phyloP scores from a whole-genome alignment of 2,329 filamentous ascomycete genomes.

The Tympanopsis confertula region DNA sequence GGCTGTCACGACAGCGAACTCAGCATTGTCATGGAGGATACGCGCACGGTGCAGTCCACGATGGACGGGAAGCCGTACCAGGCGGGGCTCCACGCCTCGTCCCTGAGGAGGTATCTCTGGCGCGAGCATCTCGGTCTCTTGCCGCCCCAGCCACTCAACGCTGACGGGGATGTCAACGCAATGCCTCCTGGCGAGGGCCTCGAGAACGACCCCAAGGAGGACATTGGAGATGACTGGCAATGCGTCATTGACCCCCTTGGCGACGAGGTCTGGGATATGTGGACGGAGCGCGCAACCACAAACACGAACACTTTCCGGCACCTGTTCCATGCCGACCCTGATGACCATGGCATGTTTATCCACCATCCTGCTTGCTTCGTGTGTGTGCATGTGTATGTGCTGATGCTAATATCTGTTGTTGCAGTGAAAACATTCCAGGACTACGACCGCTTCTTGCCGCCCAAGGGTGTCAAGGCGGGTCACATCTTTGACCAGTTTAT shows the following conservation, averaged over 20 bases:
- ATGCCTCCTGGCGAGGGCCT: slow-evolving; percentile 54
- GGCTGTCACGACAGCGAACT: slow-evolving; percentile 87
- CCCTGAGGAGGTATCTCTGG: slow-evolving; percentile 73
- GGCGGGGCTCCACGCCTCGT: slow-evolving; percentile 72
- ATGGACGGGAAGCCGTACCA: slow-evolving; percentile 73
- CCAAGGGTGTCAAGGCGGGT: slow-evolving; percentile 63
- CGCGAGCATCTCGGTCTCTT: slow-evolving; percentile 81
- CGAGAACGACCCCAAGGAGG: slow-evolving; percentile 48
- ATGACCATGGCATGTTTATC: slow-evolving; percentile 52
- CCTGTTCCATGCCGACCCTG: slow-evolving; percentile 78
- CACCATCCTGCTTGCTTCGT: too few species aligned
- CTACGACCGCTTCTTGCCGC: slow-evolving; percentile 68
- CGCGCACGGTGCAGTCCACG: slow-evolving; percentile 50
- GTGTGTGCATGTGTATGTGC: too few species aligned
- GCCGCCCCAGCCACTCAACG: slow-evolving; percentile 62
- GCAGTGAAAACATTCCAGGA: slow-evolving; percentile 74
- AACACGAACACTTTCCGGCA: slow-evolving; percentile 71
- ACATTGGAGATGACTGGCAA: slow-evolving; percentile 18
- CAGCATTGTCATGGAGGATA: slow-evolving; percentile 81
- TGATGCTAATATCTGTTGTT: too few species aligned
- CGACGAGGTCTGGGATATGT: slow-evolving; percentile 55
- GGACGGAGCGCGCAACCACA: slow-evolving; percentile 55
- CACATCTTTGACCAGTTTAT: slow-evolving; percentile 77
- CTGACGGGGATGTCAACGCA: slow-evolving; percentile 56
- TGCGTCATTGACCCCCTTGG: slow-evolving; percentile 62